Percentiles rank a stretch among this genome's conserved stretches.
phyloP scores from a whole-genome alignment of 768 basidiomycete species.

The Xerocomellus intermedius region DNA sequence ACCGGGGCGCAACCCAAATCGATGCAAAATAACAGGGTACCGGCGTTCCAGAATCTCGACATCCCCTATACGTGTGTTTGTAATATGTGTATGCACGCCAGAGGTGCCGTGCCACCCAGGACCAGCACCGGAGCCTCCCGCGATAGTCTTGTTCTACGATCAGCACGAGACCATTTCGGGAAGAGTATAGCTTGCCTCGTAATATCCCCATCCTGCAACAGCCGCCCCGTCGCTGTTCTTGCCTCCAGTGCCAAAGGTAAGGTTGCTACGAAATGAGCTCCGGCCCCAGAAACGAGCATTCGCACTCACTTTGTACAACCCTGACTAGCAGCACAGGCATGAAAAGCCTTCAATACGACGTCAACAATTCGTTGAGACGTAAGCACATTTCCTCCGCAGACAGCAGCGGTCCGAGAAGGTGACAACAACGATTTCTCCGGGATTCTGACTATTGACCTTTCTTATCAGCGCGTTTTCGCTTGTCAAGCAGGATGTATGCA shows the following conservation, averaged over 20 bases:
- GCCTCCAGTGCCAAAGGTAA: slow-evolving; percentile 89
- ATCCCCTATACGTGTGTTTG: slow-evolving; percentile 90
- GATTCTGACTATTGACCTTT: slow-evolving; percentile 56
- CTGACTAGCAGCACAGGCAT: slow-evolving; percentile 88
- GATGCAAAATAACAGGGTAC: slow-evolving; percentile 87
- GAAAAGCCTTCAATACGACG: slow-evolving; percentile 89
- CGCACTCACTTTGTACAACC: slow-evolving; percentile 83
- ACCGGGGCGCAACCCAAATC: slow-evolving; percentile 70
- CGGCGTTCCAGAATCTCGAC: slow-evolving; percentile 92
- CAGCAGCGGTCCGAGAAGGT: slow-evolving; percentile 84
- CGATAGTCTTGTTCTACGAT: slow-evolving; percentile 60
- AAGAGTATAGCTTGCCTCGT: slow-evolving; percentile 49
- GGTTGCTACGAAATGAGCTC: slow-evolving; percentile 50
- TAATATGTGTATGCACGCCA: slow-evolving; percentile 92
- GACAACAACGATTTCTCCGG: slow-evolving; percentile 76
- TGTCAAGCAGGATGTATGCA: slow-evolving; percentile 32
- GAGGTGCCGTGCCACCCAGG: slow-evolving; percentile 88
- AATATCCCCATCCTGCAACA: slow-evolving; percentile 86
- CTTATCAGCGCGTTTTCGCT: background rate
- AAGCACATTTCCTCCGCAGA: slow-evolving; percentile 90
- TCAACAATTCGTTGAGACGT: slow-evolving; percentile 94
- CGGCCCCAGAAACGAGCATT: background rate
- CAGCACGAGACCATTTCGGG: background rate
- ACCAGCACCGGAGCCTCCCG: slow-evolving; percentile 91
- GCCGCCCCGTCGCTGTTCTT: slow-evolving; percentile 77